Evolutionary conservation across 805 yeast genomes (phyloP), one percentile per base, ranked within the genome.

Genomic region (Ogataea pini): DNA sequence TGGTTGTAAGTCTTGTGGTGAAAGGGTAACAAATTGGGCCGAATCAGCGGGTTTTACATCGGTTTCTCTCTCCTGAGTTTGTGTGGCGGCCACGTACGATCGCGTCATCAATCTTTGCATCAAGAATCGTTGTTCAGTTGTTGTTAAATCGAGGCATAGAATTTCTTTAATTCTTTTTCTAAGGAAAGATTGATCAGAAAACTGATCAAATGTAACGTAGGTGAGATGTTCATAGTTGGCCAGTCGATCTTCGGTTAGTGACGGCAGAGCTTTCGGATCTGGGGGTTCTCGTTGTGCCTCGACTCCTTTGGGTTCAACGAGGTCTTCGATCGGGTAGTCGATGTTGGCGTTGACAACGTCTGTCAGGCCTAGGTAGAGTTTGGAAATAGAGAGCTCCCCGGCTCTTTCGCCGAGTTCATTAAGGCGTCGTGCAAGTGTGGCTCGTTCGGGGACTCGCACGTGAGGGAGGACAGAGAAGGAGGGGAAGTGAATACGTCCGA

Each of bases 31-130:
- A 8, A 31, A 31, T 8, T 31, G 17, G 16, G 5, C 8, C 25
- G 25, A 8, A 5, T 22, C 34, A 3, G 16, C 17, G 18, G 18
- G 34, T 16, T 16, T 16, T 14, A 5, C 34, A 17, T 9, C 34
- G 9, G 9, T 4, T 17, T 13, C 34, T 5, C 6, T 5, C 34
- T n/a, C 17, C 34, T 31, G 17, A 4, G 34, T 31, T 17, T 31
- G 17, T 3, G 34, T 31, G 17, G 34, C 34, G 50, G 77, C 79
- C 50, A 78, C 75, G 50, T 79, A 81, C 38, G 86, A 79, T 7
- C 85, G 80, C 78, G 85, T 82, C 89, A 84, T 84, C 45, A 85
- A 66, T 51, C 77, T 72, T 37, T 86, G 86, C 14, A 83, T 80
- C 49, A 84, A 58, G 57, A 69, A 71, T 48, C 78, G 72, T 53